Base-by-base conservation (phyloP, 148 eudicot genomes). In the Spergularia bocconei region DNA sequence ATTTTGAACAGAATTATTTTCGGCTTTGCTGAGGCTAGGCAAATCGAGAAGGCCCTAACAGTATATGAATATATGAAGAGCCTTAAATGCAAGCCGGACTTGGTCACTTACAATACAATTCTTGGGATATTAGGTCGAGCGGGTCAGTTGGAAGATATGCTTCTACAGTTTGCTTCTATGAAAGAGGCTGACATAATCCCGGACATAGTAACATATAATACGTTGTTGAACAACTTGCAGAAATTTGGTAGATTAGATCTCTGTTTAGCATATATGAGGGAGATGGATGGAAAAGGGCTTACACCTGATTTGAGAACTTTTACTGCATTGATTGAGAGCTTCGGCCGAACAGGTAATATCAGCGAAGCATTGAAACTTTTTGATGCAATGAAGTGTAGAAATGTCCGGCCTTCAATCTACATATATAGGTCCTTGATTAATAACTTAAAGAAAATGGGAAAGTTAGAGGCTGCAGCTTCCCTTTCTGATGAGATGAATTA, bases 301-400 rank as follows among this genome's bases (percentile, higher is more conserved):
- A 68, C 83, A 61, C 91, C 86, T 15, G 97, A 94, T 86, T 78
- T 94, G 76, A 82, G 87, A 79, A 88, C 91, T 53, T 91, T 87
- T 79, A 84, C 88, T 62, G 88, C 95, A 41, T 78, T 93, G 82
- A 91, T 93, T 67, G 98, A 91, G 82, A 79, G 91, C 83, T 90
- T 86, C 66, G 97, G 94, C 51, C 84, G 86, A 64, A 84, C 91
- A 51, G 97, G 97, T 62, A 83, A 91, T 25, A 56, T 88, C 55
- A 87, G 86, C 62, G 89, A 83, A 80, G 85, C 98, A 2, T 63
- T 91, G 80, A 84, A 84, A 82, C 83, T 91, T 65, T 84, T 94
- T 53, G 61, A 79, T 77, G 86, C 86, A 78, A 94, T 94, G 93
- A 94, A 91, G 87, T 15, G 15, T 20, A 77, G 78, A 71, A 52